Evolutionary conservation across 176 grass and related monocot species (phyloP).

Genomic region (Chrysopogon serrulatus): DNA sequence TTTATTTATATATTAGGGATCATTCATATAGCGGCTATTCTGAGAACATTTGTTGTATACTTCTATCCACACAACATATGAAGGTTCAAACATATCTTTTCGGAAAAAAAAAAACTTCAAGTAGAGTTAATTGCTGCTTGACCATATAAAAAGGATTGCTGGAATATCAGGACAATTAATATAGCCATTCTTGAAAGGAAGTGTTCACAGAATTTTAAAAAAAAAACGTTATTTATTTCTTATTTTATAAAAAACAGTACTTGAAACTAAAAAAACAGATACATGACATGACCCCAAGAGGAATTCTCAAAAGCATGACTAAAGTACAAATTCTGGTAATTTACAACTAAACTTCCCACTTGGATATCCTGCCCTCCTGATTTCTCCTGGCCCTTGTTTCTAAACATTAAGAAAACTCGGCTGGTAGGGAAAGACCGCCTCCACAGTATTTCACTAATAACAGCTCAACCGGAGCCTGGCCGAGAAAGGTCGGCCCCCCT

Average conservation of each 20-base stretch:
- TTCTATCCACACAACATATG: not conserved
- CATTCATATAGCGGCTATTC: not conserved
- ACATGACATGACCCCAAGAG: not conserved
- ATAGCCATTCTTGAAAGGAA: not conserved
- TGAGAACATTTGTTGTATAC: not conserved
- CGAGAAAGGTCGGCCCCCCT: not conserved
- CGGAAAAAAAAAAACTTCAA: not conserved
- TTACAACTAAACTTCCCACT: not conserved
- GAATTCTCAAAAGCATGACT: not conserved
- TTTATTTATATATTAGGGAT: not conserved
- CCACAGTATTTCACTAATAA: not conserved
- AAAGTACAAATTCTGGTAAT: slow-evolving; percentile 9
- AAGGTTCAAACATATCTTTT: not conserved
- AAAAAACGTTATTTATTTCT: not conserved
- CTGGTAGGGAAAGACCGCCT: not conserved
- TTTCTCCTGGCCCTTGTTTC: not conserved
- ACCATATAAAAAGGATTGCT: not conserved
- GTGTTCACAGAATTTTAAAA: not conserved
- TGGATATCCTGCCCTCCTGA: not conserved
- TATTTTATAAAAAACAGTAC: not conserved
- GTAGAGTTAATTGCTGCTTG: not conserved
- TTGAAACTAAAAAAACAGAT: not conserved
- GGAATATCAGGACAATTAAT: not conserved
- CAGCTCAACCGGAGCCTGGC: not conserved
- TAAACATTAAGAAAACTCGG: not conserved